Base-by-base conservation (phyloP, 306 rosid species). In the Gynostemma pentaphyllum region DNA sequence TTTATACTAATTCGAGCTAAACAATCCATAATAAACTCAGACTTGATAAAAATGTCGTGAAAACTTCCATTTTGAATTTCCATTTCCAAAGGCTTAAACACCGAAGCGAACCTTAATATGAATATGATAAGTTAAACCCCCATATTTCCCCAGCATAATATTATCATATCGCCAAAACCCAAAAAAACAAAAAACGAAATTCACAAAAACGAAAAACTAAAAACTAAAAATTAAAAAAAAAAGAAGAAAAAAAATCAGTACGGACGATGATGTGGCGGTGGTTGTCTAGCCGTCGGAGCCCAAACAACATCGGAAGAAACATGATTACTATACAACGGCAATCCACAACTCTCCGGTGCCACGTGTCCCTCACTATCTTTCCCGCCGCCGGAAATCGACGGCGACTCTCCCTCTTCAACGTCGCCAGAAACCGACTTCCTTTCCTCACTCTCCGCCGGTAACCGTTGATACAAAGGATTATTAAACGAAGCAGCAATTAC, bases 241-340 rank as follows among this genome's bases (percentile, higher is more conserved):
- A n/a, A 2, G 60, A 62, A 45, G 9, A 0, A 39, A 48, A 32
- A 32, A 1, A 18, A 19, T 57, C 37, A 57, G 46, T 34, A 57
- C 46, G 36, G 46, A 6, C 64, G 64, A 7, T 65, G 54, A 46
- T 47, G 87, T 2, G 81, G 81, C 8, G 76, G 83, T 27, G 87
- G 80, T 64, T 71, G 80, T 68, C 99, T 84, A 0, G 94, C 85
- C 0, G 96, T 71, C 1, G 90, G 94, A 46, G 97, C 82, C 99
- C 99, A 92, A 13, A 88, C 79, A 39, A 82, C 89, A 67, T 92
- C 99, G 0, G 90, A 79, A 0, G 90, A 89, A 47, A 81, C 4
- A 44, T 81, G 96, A 62, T 83, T 73, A 79, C 78, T 84, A 66
- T 86, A 92, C 85, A 86, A 82, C 3, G 94, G 1, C 39, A 67